Evolutionary conservation across 2,329 filamentous ascomycete genomes (phyloP).

Genomic region (Cytospora piceicola): DNA sequence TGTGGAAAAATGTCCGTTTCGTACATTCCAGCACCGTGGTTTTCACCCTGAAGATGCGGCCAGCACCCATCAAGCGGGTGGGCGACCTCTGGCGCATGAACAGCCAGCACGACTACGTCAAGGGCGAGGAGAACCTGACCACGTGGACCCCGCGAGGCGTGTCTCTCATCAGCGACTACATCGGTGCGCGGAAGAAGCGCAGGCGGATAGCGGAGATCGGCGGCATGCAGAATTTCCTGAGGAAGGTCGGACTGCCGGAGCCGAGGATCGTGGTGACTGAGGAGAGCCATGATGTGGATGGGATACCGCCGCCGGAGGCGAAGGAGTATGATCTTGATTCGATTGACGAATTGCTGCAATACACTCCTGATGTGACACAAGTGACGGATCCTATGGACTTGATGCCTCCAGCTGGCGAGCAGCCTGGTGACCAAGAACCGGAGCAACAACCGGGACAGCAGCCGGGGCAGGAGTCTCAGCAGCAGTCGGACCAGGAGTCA

Average conservation of each 20-base stretch:
- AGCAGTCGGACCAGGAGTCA: slow-evolving; percentile 34
- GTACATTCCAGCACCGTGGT: slow-evolving; percentile 86
- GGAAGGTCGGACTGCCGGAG: slow-evolving; percentile 57
- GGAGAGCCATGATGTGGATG: slow-evolving; percentile 45
- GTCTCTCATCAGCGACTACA: slow-evolving; percentile 86
- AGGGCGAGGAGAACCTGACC: slow-evolving; percentile 85
- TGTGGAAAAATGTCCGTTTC: slow-evolving; percentile 84
- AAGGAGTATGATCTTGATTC: slow-evolving; percentile 51
- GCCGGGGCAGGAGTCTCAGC: slow-evolving; percentile 30
- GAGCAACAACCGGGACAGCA: slow-evolving; percentile 37
- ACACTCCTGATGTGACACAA: slow-evolving; percentile 58
- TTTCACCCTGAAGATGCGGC: slow-evolving; percentile 84
- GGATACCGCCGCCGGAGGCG: slow-evolving; percentile 40
- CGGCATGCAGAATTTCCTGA: slow-evolving; percentile 68
- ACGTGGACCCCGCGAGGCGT: slow-evolving; percentile 90
- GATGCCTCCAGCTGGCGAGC: slow-evolving; percentile 4
- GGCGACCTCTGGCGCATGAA: slow-evolving; percentile 97
- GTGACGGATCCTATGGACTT: slow-evolving; percentile 33
- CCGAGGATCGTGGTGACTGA: slow-evolving; percentile 41
- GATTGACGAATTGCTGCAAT: slow-evolving; percentile 62
- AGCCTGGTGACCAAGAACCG: neutral
- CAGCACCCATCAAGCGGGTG: slow-evolving; percentile 85
- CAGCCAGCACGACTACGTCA: slow-evolving; percentile 92
- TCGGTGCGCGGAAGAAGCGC: slow-evolving; percentile 73
- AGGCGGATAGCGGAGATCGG: slow-evolving; percentile 80